Evolutionary conservation across 257 asterid genomes (phyloP), one percentile per base, ranked within the genome.

Genomic region (Linderniella brevidens): DNA sequence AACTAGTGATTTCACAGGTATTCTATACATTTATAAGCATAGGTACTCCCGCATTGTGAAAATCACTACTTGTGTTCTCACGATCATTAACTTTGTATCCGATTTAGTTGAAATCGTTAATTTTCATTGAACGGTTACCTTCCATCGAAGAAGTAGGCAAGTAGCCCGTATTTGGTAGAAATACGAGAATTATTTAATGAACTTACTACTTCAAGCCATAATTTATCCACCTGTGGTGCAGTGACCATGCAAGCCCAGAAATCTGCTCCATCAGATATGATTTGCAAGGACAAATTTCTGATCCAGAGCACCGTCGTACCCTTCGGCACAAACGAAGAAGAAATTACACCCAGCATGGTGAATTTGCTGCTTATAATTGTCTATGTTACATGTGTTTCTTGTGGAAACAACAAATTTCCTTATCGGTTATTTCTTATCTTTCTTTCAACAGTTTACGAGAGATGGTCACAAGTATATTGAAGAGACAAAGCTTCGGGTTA

Each of bases 171-270:
- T 25, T 25, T 25, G 4, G 6, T 25, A 3, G 32, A 25, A 25
- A 25, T 25, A 25, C 6, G 6, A n/a, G 6, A 25, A 2, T 25
- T 25, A 25, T 25, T 25, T 25, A 25, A 25, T 25, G 32, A 25
- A 25, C 3, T 6, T 25, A 25, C 32, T 25, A 25, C 32, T 25
- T 25, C 32, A 25, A 25, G 32, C 6, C 32, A 25, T 6, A 25
- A 25, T 25, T 25, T 25, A 25, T 25, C 4, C 32, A 25, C 32
- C 3, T 25, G 32, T 25, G 32, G 4, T 25, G 42, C 69, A 86
- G 96, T 86, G 54, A 78, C 79, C 41, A 86, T 81, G 92, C 93
- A 78, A 78, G 96, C 96, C 37, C 93, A 76, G 67, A 78, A 67
- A 63, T 54, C 79, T 0, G 66, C 66, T 66, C 78, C 85, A 16